phyloP scores from a whole-genome alignment of 208 protist genomes.

The Leishmania martiniquensis region DNA sequence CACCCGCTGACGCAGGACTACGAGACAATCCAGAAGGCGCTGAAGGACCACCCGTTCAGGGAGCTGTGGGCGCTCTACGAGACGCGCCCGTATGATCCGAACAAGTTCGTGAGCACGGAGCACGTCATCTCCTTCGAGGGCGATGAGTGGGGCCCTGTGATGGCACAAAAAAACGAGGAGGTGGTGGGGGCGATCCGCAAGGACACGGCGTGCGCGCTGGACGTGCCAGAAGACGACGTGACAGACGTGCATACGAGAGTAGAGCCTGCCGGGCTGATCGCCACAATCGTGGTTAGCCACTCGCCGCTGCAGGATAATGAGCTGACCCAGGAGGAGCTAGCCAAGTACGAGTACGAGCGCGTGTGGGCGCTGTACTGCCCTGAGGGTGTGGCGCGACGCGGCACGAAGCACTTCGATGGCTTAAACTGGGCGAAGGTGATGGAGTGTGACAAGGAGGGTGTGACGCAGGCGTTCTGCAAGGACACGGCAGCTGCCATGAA shows the following conservation, averaged over 20 bases:
- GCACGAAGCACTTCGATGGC: slow-evolving; percentile 37
- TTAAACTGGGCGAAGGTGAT: slow-evolving; percentile 43
- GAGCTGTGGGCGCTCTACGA: slow-evolving; percentile 56
- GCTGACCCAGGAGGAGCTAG: slow-evolving; percentile 50
- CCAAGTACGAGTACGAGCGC: slow-evolving; percentile 35
- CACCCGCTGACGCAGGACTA: slow-evolving; percentile 34
- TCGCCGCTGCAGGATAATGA: slow-evolving; percentile 44
- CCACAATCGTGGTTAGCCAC: slow-evolving; percentile 33
- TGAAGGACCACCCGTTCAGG: slow-evolving; percentile 40
- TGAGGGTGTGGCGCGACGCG: slow-evolving; percentile 18
- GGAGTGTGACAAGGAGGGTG: slow-evolving; percentile 11
- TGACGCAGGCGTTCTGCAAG: slow-evolving; percentile 41
- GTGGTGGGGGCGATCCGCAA: slow-evolving; percentile 38
- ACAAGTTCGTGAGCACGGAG: slow-evolving; percentile 34
- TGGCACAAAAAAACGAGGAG: slow-evolving; percentile 23
- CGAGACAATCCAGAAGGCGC: slow-evolving; percentile 37
- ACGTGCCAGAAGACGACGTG: slow-evolving; percentile 31
- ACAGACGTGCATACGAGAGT: slow-evolving; percentile 23
- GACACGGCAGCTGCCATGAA: slow-evolving; percentile 43
- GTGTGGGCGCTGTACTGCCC: slow-evolving; percentile 63
- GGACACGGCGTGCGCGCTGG: slow-evolving; percentile 44
- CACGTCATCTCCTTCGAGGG: slow-evolving; percentile 54
- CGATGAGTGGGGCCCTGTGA: slow-evolving; percentile 51
- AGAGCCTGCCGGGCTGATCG: slow-evolving; percentile 19
- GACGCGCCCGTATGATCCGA: slow-evolving; percentile 30